Conservation (phyloP, 352 stramenopile genomes). For the Pythium guiyangense region DNA sequence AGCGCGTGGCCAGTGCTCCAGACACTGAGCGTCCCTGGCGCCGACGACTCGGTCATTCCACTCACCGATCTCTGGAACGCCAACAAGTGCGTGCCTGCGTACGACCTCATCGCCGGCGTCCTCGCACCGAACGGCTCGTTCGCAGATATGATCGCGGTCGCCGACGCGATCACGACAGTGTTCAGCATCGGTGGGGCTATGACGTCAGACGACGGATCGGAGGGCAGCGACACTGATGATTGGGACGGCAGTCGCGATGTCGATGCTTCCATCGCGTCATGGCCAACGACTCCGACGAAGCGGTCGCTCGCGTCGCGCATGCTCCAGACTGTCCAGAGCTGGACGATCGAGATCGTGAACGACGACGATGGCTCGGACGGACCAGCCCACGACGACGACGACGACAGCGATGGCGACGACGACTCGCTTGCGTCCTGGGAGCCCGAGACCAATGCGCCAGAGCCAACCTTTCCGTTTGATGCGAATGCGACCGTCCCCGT, state of each 20-base stretch:
- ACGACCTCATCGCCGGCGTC: neutral
- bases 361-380: too few species aligned
- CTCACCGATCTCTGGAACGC: neutral
- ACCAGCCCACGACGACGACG: too few species aligned
- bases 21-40: neutral
- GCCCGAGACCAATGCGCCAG: neutral
- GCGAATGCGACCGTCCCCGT: neutral
- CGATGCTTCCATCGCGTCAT: too few species aligned
- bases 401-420: neutral
- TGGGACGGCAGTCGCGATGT: too few species aligned
- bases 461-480: neutral
- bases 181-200: neutral
- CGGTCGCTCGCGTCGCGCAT: neutral
- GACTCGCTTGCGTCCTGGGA: neutral
- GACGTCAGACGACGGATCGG: too few species aligned
- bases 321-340: neutral
- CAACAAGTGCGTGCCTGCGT: slow-evolving; percentile 1
- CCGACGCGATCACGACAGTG: neutral
- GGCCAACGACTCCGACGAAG: too few species aligned
- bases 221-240: too few species aligned
- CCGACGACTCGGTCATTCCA: neutral
- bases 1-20: slow-evolving; percentile 4
- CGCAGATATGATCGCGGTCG: neutral
- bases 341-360: neutral
- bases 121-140: neutral